Evolutionary conservation across 192 early-diverging fungal genomes (phyloP), one percentile per base, ranked within the genome.

Genomic region (Glomus cerebriforme): DNA sequence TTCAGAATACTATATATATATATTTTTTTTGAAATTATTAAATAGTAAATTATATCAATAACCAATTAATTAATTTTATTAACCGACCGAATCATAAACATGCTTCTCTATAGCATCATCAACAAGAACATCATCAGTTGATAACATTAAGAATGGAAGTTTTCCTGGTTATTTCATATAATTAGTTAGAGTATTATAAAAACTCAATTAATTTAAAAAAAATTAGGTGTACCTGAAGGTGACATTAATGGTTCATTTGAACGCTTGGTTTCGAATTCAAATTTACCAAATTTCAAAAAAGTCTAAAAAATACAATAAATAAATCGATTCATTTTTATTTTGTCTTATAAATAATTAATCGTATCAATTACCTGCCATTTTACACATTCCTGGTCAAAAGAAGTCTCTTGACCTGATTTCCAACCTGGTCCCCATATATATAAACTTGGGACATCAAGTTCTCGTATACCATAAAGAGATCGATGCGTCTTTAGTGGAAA

Each of bases 341-440:
- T 34, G 17, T 73, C 26, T 29, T 4, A 27, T 24, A 64, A 24
- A 70, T 73, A 10, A 26, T 17, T 47, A 17, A 12, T 24, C 17
- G 10, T 32, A 13, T 13, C 24, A 3, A 2, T 26, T 81, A 87
- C 89, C 82, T 91, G 88, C 49, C 81, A 80, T 39, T 82, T 78
- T 60, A 91, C 71, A 79, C 88, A 87, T 13, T 86, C 90, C 5
- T 81, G 83, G 47, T 91, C 90, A 32, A 87, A 89, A 63, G 86
- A 89, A 26, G 81, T 63, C 9, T 54, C 22, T 24, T 82, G 76
- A 1, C 62, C 32, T 22, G 2, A 17, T 29, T 47, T 47, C 75
- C 80, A 82, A 68, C 84, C 82, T 31, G 84, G 82, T n/a, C 88
- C 88, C 80, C 86, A 89, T 37, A 88, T 85, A 75, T 82, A 89